Evolutionary conservation across 2,329 filamentous ascomycete genomes (phyloP).

Genomic region (Cladophialophora psammophila): DNA sequence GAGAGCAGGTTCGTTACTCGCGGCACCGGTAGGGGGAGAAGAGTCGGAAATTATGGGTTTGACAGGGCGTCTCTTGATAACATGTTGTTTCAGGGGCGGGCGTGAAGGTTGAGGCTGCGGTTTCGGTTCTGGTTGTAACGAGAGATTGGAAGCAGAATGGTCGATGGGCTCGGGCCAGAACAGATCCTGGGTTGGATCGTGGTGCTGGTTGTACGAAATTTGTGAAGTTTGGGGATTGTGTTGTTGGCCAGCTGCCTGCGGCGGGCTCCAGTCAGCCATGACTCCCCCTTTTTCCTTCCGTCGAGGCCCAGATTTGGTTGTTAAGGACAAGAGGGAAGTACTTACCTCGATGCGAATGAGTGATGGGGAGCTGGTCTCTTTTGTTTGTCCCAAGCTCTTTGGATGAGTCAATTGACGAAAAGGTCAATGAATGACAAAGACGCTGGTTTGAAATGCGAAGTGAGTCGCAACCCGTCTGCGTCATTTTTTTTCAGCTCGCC

Average conservation of each 20-base stretch:
- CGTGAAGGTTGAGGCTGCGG: background rate
- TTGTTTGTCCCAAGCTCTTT: conserved; percentile 23
- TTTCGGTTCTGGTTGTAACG: background rate
- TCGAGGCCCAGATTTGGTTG: background rate
- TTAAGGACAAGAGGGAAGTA: background rate
- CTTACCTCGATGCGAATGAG: conserved; percentile 29
- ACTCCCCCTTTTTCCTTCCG: background rate
- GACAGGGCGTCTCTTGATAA: conserved; percentile 29
- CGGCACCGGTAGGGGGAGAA: background rate
- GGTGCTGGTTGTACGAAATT: conserved; percentile 22
- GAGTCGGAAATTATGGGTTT: conserved; percentile 20
- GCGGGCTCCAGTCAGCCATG: conserved; percentile 34
- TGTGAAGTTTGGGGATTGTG: conserved; percentile 4
- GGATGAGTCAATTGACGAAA: conserved; percentile 26
- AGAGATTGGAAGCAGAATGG: background rate
- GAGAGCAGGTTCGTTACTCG: conserved; percentile 9
- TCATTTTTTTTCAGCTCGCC: conserved; percentile 28
- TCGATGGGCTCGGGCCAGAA: conserved; percentile 31
- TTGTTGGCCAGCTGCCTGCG: conserved; percentile 8
- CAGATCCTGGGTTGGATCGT: conserved; percentile 22
- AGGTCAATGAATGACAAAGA: conserved; percentile 29
- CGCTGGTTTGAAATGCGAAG: conserved; percentile 1
- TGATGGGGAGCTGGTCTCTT: conserved; percentile 30
- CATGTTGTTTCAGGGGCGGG: conserved; percentile 21
- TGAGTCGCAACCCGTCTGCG: conserved; percentile 15